Base-by-base conservation (phyloP, 2,329 filamentous ascomycete species). In the Arthrobotrys megalospora region DNA sequence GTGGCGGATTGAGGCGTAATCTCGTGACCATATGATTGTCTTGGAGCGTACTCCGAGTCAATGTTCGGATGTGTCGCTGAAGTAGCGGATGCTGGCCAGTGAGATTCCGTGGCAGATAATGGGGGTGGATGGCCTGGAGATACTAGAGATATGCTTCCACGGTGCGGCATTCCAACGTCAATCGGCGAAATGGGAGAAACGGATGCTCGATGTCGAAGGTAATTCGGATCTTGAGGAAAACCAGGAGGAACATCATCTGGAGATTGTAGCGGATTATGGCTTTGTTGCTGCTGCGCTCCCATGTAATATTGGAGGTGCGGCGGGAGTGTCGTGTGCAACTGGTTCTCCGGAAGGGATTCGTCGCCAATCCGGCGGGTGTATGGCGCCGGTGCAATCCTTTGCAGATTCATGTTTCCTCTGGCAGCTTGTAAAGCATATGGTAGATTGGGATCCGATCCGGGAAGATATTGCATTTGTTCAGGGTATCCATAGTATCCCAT, bases 361-460 rank as follows among this genome's bases (percentile, higher is more conserved):
- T 79, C 76, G 47, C 41, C 63, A 55, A 71, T 65, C 28, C 69
- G 76, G 38, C 76, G 76, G 32, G 43, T 67, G 16, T 62, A 80
- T 10, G 81, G 81, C 24, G 81, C 81, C 14, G 81, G 81, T 0
- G 81, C 80, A 79, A 82, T 81, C 36, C 81, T 80, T 14, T 82
- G 81, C n/a, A 81, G 53, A 73, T 68, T 79, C 63, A 67, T 58
- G 55, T 69, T 79, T 48, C 76, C 68, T 50, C 76, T 66, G 8
- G 76, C 67, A 36, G 76, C 62, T 28, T 76, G 72, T 47, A 79
- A 45, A 28, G 68, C 63, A 58, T 79, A 79, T 3, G 67, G 76
- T 50, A 72, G 34, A 21, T 38, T 55, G n/a, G 76, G 68, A 41
- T 79, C 67, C 6, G 76, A 70, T 45, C 67, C 68, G 24, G 62